A percentile compares a stretch with the other conserved stretches of the same genome.
Conservation (phyloP, 2,329 filamentous ascomycete genomes). For the Trichoderma polysporum region DNA sequence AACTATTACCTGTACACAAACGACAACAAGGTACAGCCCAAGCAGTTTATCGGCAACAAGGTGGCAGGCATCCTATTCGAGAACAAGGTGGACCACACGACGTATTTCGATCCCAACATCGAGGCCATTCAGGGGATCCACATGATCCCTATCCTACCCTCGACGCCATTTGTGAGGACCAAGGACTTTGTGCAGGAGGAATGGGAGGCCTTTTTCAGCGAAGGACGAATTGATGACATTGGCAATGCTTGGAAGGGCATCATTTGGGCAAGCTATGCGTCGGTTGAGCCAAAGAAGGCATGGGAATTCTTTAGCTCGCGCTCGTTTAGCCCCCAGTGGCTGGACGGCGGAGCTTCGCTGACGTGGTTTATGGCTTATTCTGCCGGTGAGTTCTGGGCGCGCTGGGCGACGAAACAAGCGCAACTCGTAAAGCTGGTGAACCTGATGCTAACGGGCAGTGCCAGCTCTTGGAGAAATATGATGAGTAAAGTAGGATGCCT, state of each 20-base stretch:
- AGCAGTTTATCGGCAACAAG: slow-evolving; percentile 79
- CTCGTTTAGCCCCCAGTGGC: slow-evolving; percentile 64
- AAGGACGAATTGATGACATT: slow-evolving; percentile 63
- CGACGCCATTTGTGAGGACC: slow-evolving; percentile 65
- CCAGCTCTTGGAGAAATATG: slow-evolving; percentile 20
- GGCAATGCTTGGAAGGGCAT: slow-evolving; percentile 83
- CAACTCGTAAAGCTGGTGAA: slow-evolving; percentile 18
- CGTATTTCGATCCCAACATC: slow-evolving; percentile 75
- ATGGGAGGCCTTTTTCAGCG: slow-evolving; percentile 76
- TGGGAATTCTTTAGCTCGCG: slow-evolving; percentile 72
- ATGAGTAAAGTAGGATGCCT: neutral
- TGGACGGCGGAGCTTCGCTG: slow-evolving; percentile 79
- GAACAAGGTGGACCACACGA: slow-evolving; percentile 92
- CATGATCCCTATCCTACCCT: slow-evolving; percentile 75
- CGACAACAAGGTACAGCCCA: slow-evolving; percentile 68
- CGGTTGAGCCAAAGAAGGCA: slow-evolving; percentile 67
- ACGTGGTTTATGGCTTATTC: slow-evolving; percentile 84
- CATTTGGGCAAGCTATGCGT: slow-evolving; percentile 77
- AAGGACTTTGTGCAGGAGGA: slow-evolving; percentile 74
- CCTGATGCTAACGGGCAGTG: slow-evolving; percentile 10
- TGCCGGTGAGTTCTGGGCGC: slow-evolving; percentile 60
- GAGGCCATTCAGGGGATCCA: slow-evolving; percentile 78
- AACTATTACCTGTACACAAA: slow-evolving; percentile 79
- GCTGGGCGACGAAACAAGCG: neutral
- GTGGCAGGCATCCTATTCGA: slow-evolving; percentile 75